Base-by-base conservation (phyloP, 208 protist genomes). In the Acanthamoeba castellanii region DNA sequence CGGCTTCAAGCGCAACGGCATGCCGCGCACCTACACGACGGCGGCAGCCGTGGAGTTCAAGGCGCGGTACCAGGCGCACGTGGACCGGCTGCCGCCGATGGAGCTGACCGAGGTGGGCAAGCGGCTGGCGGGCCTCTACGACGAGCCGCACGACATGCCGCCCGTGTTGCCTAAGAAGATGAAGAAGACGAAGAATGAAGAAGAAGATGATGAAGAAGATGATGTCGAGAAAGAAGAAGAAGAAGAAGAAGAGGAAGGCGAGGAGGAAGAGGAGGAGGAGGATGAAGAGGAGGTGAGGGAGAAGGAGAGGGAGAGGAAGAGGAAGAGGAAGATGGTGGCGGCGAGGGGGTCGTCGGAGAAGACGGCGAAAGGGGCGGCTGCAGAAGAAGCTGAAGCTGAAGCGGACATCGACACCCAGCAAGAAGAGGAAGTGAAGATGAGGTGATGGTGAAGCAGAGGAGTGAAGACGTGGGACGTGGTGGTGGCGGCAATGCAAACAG, bases 1-100 rank as follows among this genome's bases (percentile, higher is more conserved):
- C 78, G 78, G 78, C 5, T 85, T 85, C 78, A 85, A 85, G 30
- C 78, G 78, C 78, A 85, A 85, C 45, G 45, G 45, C 30, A 85
- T 85, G 78, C 78, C 78, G 25, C 78, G 78, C 37, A 85, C 47
- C 30, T 85, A 85, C 78, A 37, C 45, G 27, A 85, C 78, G 42
- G 47, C 14, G 18, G 78, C 37, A 1, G 78, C 78, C 1, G 7
- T 42, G 2, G 78, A 52, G 78, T 85, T 85, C 78, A 85, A 85
- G 47, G 78, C 37, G 27, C 78, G 78, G 8, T 85, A 85, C 78
- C 42, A 34, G 47, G 37, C 18, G 45, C 78, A 85, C 45, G 2
- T 61, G 78, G 78, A 13, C 25, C 5, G 9, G 47, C 47, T 85
- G 78, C 78, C 78, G 9, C 45, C 13, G 78, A 50, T 50, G 30